Base-by-base conservation (phyloP, 495 filamentous ascomycete species). In the Astrothelium subdiscretum region DNA sequence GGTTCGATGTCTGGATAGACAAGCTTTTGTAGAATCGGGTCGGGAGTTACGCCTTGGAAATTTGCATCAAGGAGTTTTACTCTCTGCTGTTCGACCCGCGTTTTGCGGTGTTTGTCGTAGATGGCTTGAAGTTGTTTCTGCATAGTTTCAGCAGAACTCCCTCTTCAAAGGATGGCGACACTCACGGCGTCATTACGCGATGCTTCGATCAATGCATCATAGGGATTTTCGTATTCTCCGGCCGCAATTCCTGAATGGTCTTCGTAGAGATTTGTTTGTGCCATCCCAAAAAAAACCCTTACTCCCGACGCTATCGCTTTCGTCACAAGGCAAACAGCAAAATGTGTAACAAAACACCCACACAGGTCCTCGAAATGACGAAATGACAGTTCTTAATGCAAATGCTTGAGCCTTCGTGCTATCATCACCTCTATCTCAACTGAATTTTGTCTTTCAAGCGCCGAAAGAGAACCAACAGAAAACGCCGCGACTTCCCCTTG, bases 21-120 rank as follows among this genome's bases (percentile, higher is more conserved):
- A 31, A 97, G 72, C 59, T 86, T 85, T 13, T 82, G 72, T 3
- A 98, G 77, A 44, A 89, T 85, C 0, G 84, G 83, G 67, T 98
- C 94, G 48, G 91, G 78, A 24, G 79, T 83, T 72, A 92, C 80
- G 57, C 86, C 87, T 0, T 70, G 63, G 62, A 94, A 95, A n/a
- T 84, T 80, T 1, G 78, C 66, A 10, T 84, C 76, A 3, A 92
- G 75, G 51, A 96, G 81, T 62, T 87, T 87, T 1, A 73, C 74
- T 48, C 77, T 82, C 71, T 90, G 90, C 62, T 88, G 82, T 13
- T 72, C 76, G 71, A 91, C 96, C 20, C 92, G 82, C 2, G 79
- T 83, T 1, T 69, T 79, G 24, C 94, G 87, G 67, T 97, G 92
- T 0, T 73, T 78, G 54, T 81, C 72, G 72, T 96, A 97, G 52